Evolutionary conservation across 495 filamentous ascomycete genomes (phyloP), one percentile per base, ranked within the genome.

Genomic region (Aspergillus ostianus): DNA sequence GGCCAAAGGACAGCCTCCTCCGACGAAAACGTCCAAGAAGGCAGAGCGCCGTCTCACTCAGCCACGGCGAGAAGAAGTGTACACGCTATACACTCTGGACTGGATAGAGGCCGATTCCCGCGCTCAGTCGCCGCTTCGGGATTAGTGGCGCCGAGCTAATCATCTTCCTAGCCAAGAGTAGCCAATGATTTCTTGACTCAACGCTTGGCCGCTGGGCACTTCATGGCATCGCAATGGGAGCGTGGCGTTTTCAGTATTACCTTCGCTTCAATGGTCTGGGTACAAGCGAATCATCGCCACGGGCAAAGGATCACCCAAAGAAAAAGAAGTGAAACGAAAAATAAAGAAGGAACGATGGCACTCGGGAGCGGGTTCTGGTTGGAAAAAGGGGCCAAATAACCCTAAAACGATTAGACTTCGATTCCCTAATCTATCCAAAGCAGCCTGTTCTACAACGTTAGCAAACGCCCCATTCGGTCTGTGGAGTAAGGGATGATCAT

Each of bases 181-280:
- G 50, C 50, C 50, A 52, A 52, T 52, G 23, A 30, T 27, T 13
- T 52, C 50, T 52, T 52, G 26, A 29, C 50, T 29, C n/a, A n/a
- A n/a, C n/a, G n/a, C n/a, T n/a, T n/a, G n/a, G n/a, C 19, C 13
- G 49, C 49, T 29, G 49, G 49, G 49, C 49, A 29, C 23, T 8
- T 52, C 50, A 15, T 41, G 36, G 36, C 36, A 17, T 41, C 13
- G 36, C 36, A 15, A 41, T 41, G 36, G 36, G 12, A 41, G 36
- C 36, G 36, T 32, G 29, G 29, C 29, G 29, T 10, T 32, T 10
- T 32, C 8, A 32, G 29, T 41, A 7, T 30, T 23, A 20, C 52
- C 13, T n/a, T 19, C 47, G 47, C n/a, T 49, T 49, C 47, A 7
- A 49, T n/a, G 29, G 29, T 10, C 29, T 32, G 29, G 7, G 7